Evolutionary conservation across 345 rosid genomes (phyloP).

Genomic region (Garcia nutans): DNA sequence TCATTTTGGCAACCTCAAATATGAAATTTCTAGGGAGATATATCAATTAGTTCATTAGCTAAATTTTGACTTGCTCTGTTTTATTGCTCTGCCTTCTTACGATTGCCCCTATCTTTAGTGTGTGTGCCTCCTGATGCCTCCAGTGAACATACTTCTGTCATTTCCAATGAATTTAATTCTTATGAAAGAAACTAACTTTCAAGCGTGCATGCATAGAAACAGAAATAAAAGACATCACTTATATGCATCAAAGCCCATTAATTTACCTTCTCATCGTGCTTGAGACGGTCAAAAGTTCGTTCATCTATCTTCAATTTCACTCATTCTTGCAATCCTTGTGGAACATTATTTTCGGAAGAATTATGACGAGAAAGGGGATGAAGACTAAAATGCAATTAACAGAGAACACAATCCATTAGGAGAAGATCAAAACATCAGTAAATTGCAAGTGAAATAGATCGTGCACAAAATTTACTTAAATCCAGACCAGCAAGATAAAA

Average conservation of each 20-base stretch:
- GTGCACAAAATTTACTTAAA: neutral
- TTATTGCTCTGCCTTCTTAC: neutral
- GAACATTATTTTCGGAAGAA: slow-evolving; percentile 17
- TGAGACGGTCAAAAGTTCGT: neutral
- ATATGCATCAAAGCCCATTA: slow-evolving; percentile 14
- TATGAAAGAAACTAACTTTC: neutral
- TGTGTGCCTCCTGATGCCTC: neutral
- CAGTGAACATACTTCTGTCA: neutral
- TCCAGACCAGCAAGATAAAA: neutral
- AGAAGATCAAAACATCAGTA: neutral
- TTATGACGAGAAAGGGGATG: slow-evolving; percentile 37
- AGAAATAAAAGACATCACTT: neutral
- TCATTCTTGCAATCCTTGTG: slow-evolving; percentile 27
- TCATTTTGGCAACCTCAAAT: slow-evolving; percentile 1
- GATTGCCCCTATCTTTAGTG: neutral
- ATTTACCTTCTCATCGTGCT: slow-evolving; percentile 16
- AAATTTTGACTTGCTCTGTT: neutral
- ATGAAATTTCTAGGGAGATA: neutral
- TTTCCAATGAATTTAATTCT: slow-evolving; percentile 5
- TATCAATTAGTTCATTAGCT: neutral
- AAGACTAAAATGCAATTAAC: slow-evolving; percentile 40
- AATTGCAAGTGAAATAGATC: neutral
- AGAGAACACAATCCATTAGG: slow-evolving; percentile 6
- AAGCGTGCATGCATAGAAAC: neutral
- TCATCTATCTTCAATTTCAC: neutral